Conservation (phyloP, 352 stramenopile genomes). For the Stramenopiles sp. region DNA sequence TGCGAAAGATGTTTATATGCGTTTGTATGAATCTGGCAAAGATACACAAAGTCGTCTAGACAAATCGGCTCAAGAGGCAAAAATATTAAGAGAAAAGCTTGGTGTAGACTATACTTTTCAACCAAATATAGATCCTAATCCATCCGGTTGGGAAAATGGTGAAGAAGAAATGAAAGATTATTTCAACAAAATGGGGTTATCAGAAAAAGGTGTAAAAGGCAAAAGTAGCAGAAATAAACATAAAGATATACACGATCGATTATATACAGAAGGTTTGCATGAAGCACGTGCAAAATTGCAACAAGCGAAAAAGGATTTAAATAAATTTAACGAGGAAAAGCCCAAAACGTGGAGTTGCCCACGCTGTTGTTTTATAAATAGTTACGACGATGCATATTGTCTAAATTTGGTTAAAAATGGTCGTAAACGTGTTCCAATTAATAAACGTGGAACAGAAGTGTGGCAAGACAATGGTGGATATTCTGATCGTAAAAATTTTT, state of each 20-base stretch:
- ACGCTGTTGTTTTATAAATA: neutral
- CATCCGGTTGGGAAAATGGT: neutral
- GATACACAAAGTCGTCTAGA: neutral
- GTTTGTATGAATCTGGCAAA: neutral
- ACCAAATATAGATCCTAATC: neutral
- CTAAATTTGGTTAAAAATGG: neutral
- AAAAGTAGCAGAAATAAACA: neutral
- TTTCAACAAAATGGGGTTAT: neutral
- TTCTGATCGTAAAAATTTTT: neutral
- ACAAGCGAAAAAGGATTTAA: neutral
- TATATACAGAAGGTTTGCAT: neutral
- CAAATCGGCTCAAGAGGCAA: neutral
- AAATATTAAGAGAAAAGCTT: neutral
- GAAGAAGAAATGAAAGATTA: constrained; percentile 1
- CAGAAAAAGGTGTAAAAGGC: neutral
- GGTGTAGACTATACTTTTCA: neutral
- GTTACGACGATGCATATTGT: neutral
- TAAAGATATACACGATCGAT: neutral
- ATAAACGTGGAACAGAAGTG: neutral
- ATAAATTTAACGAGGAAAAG: neutral
- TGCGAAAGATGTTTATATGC: neutral
- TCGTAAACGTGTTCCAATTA: neutral
- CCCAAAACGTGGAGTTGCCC: neutral
- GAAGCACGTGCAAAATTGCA: neutral
- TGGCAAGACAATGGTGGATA: neutral